Percentiles rank a stretch among this genome's conserved stretches.
These are phyloP conservation scores for Penicillium hordei DNA, from an alignment of 2,329 filamentous ascomycete genomes.

Conservation along the genomic window DNA sequence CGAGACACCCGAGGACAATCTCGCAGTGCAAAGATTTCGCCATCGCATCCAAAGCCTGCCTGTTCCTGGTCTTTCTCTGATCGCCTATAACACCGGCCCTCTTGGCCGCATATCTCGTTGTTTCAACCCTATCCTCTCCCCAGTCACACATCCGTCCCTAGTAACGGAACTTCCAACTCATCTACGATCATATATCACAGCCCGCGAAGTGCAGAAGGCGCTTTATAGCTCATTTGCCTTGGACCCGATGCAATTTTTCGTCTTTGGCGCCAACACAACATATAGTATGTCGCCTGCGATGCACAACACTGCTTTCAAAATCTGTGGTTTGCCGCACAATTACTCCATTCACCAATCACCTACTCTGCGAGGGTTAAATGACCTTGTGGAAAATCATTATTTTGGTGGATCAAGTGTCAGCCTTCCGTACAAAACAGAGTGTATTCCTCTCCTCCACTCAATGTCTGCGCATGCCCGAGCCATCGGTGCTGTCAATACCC, in stretches of 20 bases:
- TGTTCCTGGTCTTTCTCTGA: conserved; percentile 53
- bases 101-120: conserved; percentile 64
- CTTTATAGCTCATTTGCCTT: conserved; percentile 66
- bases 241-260: conserved; percentile 69
- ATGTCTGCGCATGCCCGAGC: conserved; percentile 71
- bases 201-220: conserved; percentile 62
- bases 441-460: conserved; percentile 63
- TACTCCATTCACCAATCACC: conserved; percentile 65
- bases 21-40: conserved; percentile 58
- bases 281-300: conserved; percentile 76
- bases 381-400: conserved; percentile 62
- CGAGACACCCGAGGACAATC: conserved; percentile 60
- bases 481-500: conserved; percentile 74
- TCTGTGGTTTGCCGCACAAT: conserved; percentile 66
- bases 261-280: conserved; percentile 69
- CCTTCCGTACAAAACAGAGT: conserved; percentile 72
- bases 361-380: conserved; percentile 62
- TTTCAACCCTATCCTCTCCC: conserved; percentile 65
- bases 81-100: conserved; percentile 65
- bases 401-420: conserved; percentile 73
- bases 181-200: conserved; percentile 56
- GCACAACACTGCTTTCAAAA: conserved; percentile 69
- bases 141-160: conserved; percentile 55
- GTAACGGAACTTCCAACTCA: conserved; percentile 45
- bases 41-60: conserved; percentile 49